Percentiles rank a stretch among this genome's conserved stretches.
These are phyloP conservation scores for Blastobotrys buckinghamii DNA, from an alignment of 1,139 yeast genomes.

Conservation along the genomic window DNA sequence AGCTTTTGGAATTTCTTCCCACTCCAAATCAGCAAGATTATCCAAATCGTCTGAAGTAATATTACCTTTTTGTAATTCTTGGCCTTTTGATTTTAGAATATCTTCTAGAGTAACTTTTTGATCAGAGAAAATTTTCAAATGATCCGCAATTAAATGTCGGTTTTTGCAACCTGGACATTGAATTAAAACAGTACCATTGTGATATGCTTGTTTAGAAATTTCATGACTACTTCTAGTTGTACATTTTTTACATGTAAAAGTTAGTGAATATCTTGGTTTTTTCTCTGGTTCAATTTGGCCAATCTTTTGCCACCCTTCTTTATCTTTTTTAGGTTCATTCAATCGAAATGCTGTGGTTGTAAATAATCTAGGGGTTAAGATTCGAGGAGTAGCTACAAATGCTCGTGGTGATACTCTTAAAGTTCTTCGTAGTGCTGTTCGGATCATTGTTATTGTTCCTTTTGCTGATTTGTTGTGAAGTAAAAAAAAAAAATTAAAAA, in stretches of 20 bases:
- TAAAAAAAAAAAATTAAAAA: background rate
- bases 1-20: slow-evolving; percentile 21
- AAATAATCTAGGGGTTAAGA: background rate
- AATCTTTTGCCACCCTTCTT: slow-evolving; percentile 12
- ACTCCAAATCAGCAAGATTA: slow-evolving; percentile 18
- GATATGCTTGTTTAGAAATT: slow-evolving; percentile 87
- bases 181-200: slow-evolving; percentile 77
- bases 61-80: slow-evolving; percentile 49
- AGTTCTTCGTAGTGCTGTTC: background rate
- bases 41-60: slow-evolving; percentile 17
- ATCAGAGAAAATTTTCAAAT: slow-evolving; percentile 78
- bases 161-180: slow-evolving; percentile 89
- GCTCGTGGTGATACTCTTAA: background rate
- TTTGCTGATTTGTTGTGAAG: background rate
- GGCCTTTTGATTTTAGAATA: slow-evolving; percentile 71
- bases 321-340: background rate
- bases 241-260: slow-evolving; percentile 91
- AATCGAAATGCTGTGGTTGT: background rate
- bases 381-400: background rate
- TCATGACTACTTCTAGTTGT: slow-evolving; percentile 77
- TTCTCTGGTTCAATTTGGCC: slow-evolving; percentile 20
- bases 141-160: slow-evolving; percentile 91
- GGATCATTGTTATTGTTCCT: background rate
- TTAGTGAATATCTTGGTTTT: slow-evolving; percentile 75
- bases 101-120: slow-evolving; percentile 70